Percentiles rank a stretch among this genome's conserved stretches.
Conservation (phyloP, 1,284 basidiomycete genomes). For the Leccinum fuscescens region DNA sequence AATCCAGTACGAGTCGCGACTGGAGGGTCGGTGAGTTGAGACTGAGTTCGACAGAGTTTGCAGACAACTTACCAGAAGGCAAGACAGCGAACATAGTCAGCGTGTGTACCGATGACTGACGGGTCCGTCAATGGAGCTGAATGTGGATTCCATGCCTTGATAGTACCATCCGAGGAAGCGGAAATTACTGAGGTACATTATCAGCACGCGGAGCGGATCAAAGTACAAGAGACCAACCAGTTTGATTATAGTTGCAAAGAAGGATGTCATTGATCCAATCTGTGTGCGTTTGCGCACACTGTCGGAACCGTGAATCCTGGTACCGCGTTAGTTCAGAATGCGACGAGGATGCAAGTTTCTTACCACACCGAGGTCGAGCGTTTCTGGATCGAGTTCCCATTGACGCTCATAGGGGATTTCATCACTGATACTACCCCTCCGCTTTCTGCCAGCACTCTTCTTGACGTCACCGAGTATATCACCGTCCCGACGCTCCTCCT, state of each 20-base stretch:
- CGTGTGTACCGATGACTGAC: conserved; percentile 79
- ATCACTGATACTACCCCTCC: conserved; percentile 33
- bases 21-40: conserved; percentile 32
- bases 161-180: conserved; percentile 92
- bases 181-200: conserved; percentile 65
- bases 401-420: conserved; percentile 65
- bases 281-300: conserved; percentile 82
- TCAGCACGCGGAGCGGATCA: conserved; percentile 6
- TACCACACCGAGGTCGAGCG: conserved; percentile 48
- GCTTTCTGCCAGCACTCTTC: conserved; percentile 36
- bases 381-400: conserved; percentile 73
- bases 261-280: conserved; percentile 98
- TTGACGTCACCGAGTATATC: conserved; percentile 75
- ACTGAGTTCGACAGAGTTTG: neutral
- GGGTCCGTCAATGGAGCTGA: conserved; percentile 53
- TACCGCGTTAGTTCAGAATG: conserved; percentile 7
- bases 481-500: conserved; percentile 59
- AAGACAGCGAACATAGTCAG: conserved; percentile 90
- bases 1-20: conserved; percentile 78
- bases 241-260: conserved; percentile 91
- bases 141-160: conserved; percentile 95
- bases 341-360: conserved; percentile 26
- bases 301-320: conserved; percentile 67
- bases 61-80: conserved; percentile 57
- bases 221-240: conserved; percentile 46